A percentile compares a stretch with the other conserved stretches of the same genome.
These are phyloP conservation scores for Alternaria alternata DNA, from an alignment of 2,329 filamentous ascomycete genomes.

Conservation along the genomic window DNA sequence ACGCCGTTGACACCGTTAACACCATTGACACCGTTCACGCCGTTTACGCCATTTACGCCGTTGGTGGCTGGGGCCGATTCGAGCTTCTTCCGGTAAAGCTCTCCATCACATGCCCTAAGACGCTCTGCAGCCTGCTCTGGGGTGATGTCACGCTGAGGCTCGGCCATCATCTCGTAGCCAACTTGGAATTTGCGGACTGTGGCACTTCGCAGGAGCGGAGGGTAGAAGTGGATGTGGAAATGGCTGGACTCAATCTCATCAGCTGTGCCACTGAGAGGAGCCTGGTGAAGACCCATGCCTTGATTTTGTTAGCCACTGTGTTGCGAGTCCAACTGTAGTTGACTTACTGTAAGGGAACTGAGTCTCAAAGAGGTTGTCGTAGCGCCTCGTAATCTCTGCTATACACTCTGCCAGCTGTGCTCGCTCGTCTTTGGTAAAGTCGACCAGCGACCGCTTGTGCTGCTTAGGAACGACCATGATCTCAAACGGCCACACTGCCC, in stretches of 20 bases:
- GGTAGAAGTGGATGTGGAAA: conserved; percentile 98
- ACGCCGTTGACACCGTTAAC: conserved; percentile 17
- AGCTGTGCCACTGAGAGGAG: conserved; percentile 79
- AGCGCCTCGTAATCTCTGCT: conserved; percentile 86
- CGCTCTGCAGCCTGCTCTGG: conserved; percentile 90
- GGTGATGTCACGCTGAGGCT: conserved; percentile 98
- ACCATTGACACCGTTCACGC: conserved; percentile 22
- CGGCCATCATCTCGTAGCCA: conserved; percentile 94
- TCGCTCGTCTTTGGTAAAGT: conserved; percentile 76
- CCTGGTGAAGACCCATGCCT: conserved; percentile 95
- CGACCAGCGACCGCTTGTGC: conserved; percentile 84
- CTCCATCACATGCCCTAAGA: conserved; percentile 77
- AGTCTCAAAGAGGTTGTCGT: conserved; percentile 97
- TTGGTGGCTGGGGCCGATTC: conserved; percentile 24
- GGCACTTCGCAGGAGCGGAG: conserved; percentile 87
- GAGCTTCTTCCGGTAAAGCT: conserved; percentile 77
- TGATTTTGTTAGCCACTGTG: conserved; percentile 14
- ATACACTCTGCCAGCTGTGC: conserved; percentile 81
- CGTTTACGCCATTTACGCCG: conserved; percentile 30
- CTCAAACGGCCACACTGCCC: conserved; percentile 98
- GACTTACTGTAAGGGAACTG: conserved; percentile 88
- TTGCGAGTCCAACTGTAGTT: conserved; percentile 13
- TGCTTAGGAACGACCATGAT: conserved; percentile 86
- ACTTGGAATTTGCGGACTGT: conserved; percentile 97
- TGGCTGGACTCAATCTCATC: conserved; percentile 89